These are phyloP conservation scores for Aspergillus homomorphus DNA, from an alignment of 495 filamentous ascomycete species.

Conservation along the genomic window DNA sequence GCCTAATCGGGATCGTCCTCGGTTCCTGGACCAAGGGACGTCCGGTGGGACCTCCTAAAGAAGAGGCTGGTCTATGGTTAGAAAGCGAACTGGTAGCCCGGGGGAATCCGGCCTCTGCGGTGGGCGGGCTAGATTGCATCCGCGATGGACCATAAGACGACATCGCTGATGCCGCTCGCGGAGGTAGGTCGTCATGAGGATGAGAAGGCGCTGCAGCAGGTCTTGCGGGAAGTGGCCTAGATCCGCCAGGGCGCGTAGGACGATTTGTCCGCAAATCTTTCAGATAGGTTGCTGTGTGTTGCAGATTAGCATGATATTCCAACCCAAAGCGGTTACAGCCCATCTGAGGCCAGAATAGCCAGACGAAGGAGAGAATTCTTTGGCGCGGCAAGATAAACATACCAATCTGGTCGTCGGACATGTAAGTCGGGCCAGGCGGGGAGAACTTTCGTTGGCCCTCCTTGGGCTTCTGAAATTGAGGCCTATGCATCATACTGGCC, in stretches of 20 bases:
- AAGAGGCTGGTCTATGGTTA: conserved; percentile 44
- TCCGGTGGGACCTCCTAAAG: conserved; percentile 31
- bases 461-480: conserved; percentile 29
- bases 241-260: conserved; percentile 71
- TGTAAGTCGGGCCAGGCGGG: conserved; percentile 73
- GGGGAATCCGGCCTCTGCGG: conserved; percentile 26
- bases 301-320: conserved; percentile 15
- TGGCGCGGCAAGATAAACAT: conserved; percentile 38
- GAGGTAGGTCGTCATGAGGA: conserved; percentile 38
- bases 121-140: conserved; percentile 14
- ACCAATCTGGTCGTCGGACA: conserved; percentile 88
- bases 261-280: conserved; percentile 76
- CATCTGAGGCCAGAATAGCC: conserved; percentile 1
- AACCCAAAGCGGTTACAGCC: conserved; percentile 5
- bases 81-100: conserved; percentile 51
- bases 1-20: conserved; percentile 31
- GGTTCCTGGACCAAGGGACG: conserved; percentile 48
- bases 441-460: conserved; percentile 58
- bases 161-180: conserved; percentile 48
- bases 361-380: conserved; percentile 13
- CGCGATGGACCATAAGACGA: conserved; percentile 29
- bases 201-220: conserved; percentile 35
- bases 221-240: conserved; percentile 65
- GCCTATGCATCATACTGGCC: conserved; percentile 35
- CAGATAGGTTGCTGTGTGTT: conserved; percentile 62